phyloP scores from a whole-genome alignment of 2,329 filamentous ascomycete species.

The Diaporthe australafricana region DNA sequence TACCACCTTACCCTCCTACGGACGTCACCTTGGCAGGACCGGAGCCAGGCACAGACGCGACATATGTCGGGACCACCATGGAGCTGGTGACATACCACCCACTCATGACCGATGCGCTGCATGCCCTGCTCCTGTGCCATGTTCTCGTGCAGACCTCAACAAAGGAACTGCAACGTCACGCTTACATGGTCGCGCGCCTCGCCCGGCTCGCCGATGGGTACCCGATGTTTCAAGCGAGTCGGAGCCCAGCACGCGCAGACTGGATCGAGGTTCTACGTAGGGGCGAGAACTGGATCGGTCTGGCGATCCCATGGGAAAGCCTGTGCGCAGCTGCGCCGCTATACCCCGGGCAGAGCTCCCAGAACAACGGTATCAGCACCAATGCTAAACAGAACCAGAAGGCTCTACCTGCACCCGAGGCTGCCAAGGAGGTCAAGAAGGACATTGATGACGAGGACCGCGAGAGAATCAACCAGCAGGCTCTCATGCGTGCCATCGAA shows the following conservation, averaged over 20 bases:
- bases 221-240: conserved; percentile 80
- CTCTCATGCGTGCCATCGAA: conserved; percentile 74
- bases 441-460: conserved; percentile 21
- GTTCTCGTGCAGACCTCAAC: conserved; percentile 82
- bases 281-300: conserved; percentile 76
- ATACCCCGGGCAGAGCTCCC: conserved; percentile 30
- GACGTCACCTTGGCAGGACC: conserved; percentile 47
- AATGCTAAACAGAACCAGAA: conserved; percentile 49
- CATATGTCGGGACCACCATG: conserved; percentile 50
- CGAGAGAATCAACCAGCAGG: conserved; percentile 71
- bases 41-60: conserved; percentile 43
- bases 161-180: conserved; percentile 82
- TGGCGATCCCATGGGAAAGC: conserved; percentile 75
- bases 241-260: conserved; percentile 79
- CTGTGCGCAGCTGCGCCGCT: conserved; percentile 74
- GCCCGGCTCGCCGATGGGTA: conserved; percentile 81
- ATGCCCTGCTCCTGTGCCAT: conserved; percentile 82
- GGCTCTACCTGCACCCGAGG: conserved; percentile 44
- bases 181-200: conserved; percentile 83
- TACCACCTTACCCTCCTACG: conserved; percentile 74
- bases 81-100: conserved; percentile 85
- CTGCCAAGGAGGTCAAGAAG: conserved; percentile 63
- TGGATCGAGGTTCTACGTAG: conserved; percentile 82
- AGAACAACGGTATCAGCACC: conserved; percentile 4
- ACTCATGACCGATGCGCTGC: conserved; percentile 81